A percentile compares a stretch with the other conserved stretches of the same genome.
Conservation (phyloP, 352 stramenopile genomes). For the Pseudoperonospora humuli region DNA sequence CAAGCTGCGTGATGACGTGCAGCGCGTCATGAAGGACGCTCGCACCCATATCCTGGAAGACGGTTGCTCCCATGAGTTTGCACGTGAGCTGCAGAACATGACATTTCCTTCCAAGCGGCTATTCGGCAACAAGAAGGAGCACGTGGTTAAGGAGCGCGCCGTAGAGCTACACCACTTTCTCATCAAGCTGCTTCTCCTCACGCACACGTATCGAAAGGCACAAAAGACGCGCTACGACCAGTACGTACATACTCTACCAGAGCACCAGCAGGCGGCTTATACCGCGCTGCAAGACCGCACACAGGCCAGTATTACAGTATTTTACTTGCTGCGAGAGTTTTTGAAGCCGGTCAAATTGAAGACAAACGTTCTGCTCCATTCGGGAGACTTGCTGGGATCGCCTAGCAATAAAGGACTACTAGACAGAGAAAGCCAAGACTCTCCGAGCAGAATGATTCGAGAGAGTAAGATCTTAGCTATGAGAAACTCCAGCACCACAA, state of each 20-base stretch:
- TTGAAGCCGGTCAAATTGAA: constrained; percentile 44
- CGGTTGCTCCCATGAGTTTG: constrained; percentile 37
- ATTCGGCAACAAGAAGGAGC: constrained; percentile 60
- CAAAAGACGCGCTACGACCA: constrained; percentile 55
- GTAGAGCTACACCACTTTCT: constrained; percentile 71
- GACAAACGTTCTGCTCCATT: constrained; percentile 13
- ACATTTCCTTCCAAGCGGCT: constrained; percentile 55
- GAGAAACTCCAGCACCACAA: constrained; percentile 26
- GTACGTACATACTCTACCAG: constrained; percentile 27
- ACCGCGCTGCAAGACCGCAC: constrained; percentile 29
- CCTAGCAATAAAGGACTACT: background rate
- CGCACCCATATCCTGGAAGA: constrained; percentile 40
- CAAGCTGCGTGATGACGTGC: constrained; percentile 56
- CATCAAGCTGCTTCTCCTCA: constrained; percentile 62
- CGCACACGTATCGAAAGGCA: constrained; percentile 66
- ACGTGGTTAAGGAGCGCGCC: constrained; percentile 64
- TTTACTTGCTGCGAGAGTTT: constrained; percentile 64
- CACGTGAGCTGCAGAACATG: constrained; percentile 24
- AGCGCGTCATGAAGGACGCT: constrained; percentile 55
- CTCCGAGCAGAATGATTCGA: constrained; percentile 35
- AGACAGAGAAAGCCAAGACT: constrained; percentile 25
- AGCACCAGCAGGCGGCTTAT: constrained; percentile 18
- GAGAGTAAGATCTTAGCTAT: constrained; percentile 71
- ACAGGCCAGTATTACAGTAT: constrained; percentile 53
- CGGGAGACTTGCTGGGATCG: constrained; percentile 13